These are phyloP conservation scores for Imleria badia DNA, from an alignment of 768 basidiomycete species.

Conservation along the genomic window DNA sequence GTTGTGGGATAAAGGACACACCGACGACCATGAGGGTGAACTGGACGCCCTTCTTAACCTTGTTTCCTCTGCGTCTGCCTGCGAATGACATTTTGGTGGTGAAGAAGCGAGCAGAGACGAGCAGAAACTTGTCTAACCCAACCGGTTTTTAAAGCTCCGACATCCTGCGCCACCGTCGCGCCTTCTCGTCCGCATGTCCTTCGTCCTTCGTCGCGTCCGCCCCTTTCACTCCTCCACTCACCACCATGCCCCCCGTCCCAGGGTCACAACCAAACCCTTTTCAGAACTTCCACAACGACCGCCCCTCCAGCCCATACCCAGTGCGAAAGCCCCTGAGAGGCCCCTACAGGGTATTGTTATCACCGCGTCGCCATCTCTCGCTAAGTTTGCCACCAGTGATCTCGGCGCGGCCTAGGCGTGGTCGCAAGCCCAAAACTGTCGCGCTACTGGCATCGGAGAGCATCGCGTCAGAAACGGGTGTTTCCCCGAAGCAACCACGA, in stretches of 20 bases:
- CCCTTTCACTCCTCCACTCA: slow-evolving; percentile 9
- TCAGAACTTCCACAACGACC: slow-evolving; percentile 54
- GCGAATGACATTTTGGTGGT: slow-evolving; percentile 71
- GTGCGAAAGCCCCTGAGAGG: not conserved
- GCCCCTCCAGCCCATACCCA: not conserved
- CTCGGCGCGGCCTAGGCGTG: slow-evolving; percentile 11
- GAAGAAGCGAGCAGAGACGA: slow-evolving; percentile 31
- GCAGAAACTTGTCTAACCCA: slow-evolving; percentile 33
- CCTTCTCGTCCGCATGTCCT: slow-evolving; percentile 17
- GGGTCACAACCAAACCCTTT: slow-evolving; percentile 49
- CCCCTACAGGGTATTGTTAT: slow-evolving; percentile 10
- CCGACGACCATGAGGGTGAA: slow-evolving; percentile 98
- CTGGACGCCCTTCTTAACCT: slow-evolving; percentile 98
- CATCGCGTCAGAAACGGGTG: not conserved
- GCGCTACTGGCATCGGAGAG: not conserved
- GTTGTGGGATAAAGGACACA: slow-evolving; percentile 40
- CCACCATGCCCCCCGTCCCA: slow-evolving; percentile 1
- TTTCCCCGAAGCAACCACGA: slow-evolving; percentile 29
- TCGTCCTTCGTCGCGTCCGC: slow-evolving; percentile 14
- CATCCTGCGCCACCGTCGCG: slow-evolving; percentile 33
- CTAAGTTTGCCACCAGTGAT: not conserved
- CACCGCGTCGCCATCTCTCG: not conserved
- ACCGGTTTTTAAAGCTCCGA: slow-evolving; percentile 37
- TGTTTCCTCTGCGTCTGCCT: slow-evolving; percentile 85
- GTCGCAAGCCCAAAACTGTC: slow-evolving; percentile 16